Base-by-base conservation (phyloP, 352 stramenopile genomes). In the Globisporangium echinulatum region DNA sequence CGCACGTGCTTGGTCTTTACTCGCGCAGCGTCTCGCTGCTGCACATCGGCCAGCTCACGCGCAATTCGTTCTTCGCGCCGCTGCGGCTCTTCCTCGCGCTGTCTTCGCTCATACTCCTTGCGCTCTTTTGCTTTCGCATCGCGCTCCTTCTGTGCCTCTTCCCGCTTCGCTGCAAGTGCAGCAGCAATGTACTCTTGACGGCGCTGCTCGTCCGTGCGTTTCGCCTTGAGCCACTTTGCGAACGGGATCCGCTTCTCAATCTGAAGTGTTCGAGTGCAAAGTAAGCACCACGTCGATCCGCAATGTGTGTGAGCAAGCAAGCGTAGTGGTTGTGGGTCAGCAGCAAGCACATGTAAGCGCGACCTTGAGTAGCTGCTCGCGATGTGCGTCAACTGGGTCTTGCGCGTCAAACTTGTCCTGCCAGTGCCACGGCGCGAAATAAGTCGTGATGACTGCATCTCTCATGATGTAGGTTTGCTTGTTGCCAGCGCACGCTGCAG, bases 361-460 rank as follows among this genome's bases (percentile, higher is more conserved):
- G 19, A 47, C 81, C 58, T 88, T 76, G 36, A 80, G 70, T 5
- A 87, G 67, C 51, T 88, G 77, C 4, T 47, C 49, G 0, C 75
- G 73, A 63, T 68, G 77, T 3, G 73, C 72, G 9, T 68, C 69
- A 57, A 82, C 75, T 14, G 65, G 65, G n/a, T 72, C 65, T 37
- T 61, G 49, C 11, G 49, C 59, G 15, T 75, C 63, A 44, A 77
- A 75, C 15, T 75, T 76, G 66, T 91, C 71, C 50, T 84, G 79
- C 81, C 81, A 91, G 66, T 91, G 81, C 79, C 81, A 91, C 37
- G 51, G 9, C 38, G 51, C 36, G 38, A 44, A 44, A 54, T 51
- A 17, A 43, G 54, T 59, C 17, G 25, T 65, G 8, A 48, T 56
- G 15, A 52, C 8, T 9, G 39, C 44, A 19, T 33, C 47, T 6